Evolutionary conservation across 805 yeast species (phyloP).

Genomic region (Metschnikowia orientalis): DNA sequence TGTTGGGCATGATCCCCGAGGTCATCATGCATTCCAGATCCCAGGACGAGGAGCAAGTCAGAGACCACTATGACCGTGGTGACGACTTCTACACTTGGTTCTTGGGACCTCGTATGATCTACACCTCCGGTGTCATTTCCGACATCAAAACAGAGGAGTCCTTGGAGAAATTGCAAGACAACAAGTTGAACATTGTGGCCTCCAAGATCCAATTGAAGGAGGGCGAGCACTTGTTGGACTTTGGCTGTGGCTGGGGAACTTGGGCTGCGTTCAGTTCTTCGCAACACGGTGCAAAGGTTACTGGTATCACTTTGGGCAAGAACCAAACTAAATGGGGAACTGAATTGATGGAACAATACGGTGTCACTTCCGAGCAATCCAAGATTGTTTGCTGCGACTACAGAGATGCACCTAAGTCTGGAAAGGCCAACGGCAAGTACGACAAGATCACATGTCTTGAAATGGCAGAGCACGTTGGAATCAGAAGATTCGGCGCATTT

Average conservation of each 20-base stretch:
- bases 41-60: slow-evolving; percentile 94
- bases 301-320: slow-evolving; percentile 85
- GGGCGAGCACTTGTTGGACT: slow-evolving; percentile 74
- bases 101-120: slow-evolving; percentile 90
- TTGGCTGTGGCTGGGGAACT: slow-evolving; percentile 98
- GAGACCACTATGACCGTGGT: slow-evolving; percentile 94
- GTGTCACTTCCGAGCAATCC: slow-evolving; percentile 64
- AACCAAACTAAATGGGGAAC: slow-evolving; percentile 93
- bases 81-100: slow-evolving; percentile 94
- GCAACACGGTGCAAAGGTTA: slow-evolving; percentile 77
- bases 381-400: slow-evolving; percentile 78
- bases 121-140: slow-evolving; percentile 79
- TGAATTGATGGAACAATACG: slow-evolving; percentile 61
- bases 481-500: slow-evolving; percentile 73
- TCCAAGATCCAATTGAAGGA: slow-evolving; percentile 72
- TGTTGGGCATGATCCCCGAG: slow-evolving; percentile 88
- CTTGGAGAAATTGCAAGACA: slow-evolving; percentile 79
- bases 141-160: slow-evolving; percentile 71
- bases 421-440: slow-evolving; percentile 46
- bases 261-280: slow-evolving; percentile 79
- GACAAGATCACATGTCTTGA: slow-evolving; percentile 87
- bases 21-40: slow-evolving; percentile 87
- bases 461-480: slow-evolving; percentile 96
- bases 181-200: slow-evolving; percentile 81
- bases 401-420: slow-evolving; percentile 80